Conservation (phyloP, 768 basidiomycete genomes). For the Naematelia encephala region DNA sequence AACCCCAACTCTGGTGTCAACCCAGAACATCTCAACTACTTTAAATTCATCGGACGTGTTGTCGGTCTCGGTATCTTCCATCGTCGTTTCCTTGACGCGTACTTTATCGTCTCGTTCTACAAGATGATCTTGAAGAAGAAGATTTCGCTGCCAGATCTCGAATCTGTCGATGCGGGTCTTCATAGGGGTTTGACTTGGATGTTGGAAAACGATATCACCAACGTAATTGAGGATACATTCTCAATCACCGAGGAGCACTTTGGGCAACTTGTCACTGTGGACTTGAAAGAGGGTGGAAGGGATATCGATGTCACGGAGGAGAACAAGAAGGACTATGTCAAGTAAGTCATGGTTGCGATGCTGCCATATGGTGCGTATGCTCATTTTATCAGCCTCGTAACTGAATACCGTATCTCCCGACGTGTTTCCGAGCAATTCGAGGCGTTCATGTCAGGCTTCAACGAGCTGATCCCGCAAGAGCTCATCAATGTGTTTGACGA, state of each 20-base stretch:
- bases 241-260: conserved; percentile 96
- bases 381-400: conserved; percentile 58
- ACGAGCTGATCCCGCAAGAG: conserved; percentile 96
- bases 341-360: conserved; percentile 52
- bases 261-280: conserved; percentile 95
- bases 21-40: conserved; percentile 98
- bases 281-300: conserved; percentile 82
- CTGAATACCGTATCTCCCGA: conserved; percentile 94
- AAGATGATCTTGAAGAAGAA: conserved; percentile 99
- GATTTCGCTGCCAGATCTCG: conserved; percentile 85
- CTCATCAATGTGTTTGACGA: conserved; percentile 98
- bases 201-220: conserved; percentile 99
- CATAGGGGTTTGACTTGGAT: conserved; percentile 97
- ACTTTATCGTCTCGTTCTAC: conserved; percentile 99
- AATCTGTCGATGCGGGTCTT: conserved; percentile 93
- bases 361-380: neutral
- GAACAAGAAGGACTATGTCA: conserved; percentile 99
- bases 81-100: conserved; percentile 95
- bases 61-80: conserved; percentile 98
- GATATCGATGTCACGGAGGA: conserved; percentile 88
- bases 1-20: conserved; percentile 98
- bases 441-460: conserved; percentile 99
- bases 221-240: conserved; percentile 96
- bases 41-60: conserved; percentile 98
- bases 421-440: conserved; percentile 99